Base-by-base conservation (phyloP, 2,329 filamentous ascomycete genomes). In the Stemphylium vesicarium region DNA sequence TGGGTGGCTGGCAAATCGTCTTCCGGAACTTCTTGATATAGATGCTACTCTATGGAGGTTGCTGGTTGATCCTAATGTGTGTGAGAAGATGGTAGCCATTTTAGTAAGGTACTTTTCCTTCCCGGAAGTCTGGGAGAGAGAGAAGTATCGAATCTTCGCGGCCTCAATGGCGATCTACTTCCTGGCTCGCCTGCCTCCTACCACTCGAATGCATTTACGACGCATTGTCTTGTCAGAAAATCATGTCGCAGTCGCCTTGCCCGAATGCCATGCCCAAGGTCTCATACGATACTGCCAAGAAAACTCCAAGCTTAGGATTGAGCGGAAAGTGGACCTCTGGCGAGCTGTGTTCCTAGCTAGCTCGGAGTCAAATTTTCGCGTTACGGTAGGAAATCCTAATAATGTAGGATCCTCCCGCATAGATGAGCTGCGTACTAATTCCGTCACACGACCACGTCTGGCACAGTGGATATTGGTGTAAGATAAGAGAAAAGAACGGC, bases 251-350 rank as follows among this genome's bases (percentile, higher is more conserved):
- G 38, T 42, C 8, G 42, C 38, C 7, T 4, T 35, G 7, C 42
- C 52, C 4, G 41, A 50, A 11, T 45, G 40, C 11, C 56, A 61
- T 36, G 56, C 12, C n/a, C 41, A 36, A 20, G 59, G 52, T 4
- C 33, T 61, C 2, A 53, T 61, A 10, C 16, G 42, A 10, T 59
- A 49, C 29, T 51, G 48, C 26, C 20, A 26, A 29, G 39, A 50
- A 10, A 61, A 61, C 13, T 29, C 26, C 13, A n/a, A 20, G 1
- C 45, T 61, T 4, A 48, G 38, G 7, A 22, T 59, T 1, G 39
- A 51, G 22, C 42, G 51, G 7, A 20, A 15, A 5, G 51, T 51
- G 4, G 47, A 40, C 10, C 35, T 54, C 6, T 53, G 43, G 50
- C 47, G 39, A 10, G 20, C 31, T 1, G 31, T 35, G 13, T 29